These are phyloP conservation scores for Hanseniaspora jakobsenii DNA, from an alignment of 805 yeast genomes.

Conservation along the genomic window DNA sequence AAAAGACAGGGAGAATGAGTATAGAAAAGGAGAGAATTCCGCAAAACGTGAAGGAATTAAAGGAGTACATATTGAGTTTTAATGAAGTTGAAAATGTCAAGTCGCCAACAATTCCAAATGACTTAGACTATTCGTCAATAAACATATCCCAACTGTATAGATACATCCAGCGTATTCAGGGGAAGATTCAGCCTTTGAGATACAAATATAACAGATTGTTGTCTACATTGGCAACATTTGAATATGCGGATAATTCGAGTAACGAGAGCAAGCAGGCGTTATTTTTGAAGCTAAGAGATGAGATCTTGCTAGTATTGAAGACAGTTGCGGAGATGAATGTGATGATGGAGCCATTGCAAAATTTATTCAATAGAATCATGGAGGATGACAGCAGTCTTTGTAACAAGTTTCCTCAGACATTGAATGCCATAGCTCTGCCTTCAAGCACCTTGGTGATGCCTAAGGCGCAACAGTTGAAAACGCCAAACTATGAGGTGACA, in stretches of 20 bases:
- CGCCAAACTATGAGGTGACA: conserved; percentile 13
- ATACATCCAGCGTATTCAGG: conserved; percentile 2
- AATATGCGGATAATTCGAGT: conserved; percentile 6
- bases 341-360: conserved; percentile 10
- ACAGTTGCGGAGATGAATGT: conserved; percentile 3
- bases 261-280: neutral
- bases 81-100: conserved; percentile 3
- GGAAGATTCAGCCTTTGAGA: conserved; percentile 6
- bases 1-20: neutral
- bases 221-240: conserved; percentile 1
- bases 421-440: conserved; percentile 7
- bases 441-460: conserved; percentile 9
- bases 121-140: conserved; percentile 6
- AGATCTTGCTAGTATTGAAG: conserved; percentile 8
- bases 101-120: neutral
- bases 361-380: conserved; percentile 5
- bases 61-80: conserved; percentile 3
- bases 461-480: conserved; percentile 12
- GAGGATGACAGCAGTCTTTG: neutral
- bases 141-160: conserved; percentile 1
- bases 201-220: conserved; percentile 4
- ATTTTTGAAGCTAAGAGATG: conserved; percentile 6
- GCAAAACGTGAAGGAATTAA: conserved; percentile 2
- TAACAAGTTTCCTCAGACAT: conserved; percentile 6
- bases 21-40: neutral